A percentile compares a stretch with the other conserved stretches of the same genome.
phyloP scores from a whole-genome alignment of 2,329 filamentous ascomycete genomes.

The Sporothrix sp. region DNA sequence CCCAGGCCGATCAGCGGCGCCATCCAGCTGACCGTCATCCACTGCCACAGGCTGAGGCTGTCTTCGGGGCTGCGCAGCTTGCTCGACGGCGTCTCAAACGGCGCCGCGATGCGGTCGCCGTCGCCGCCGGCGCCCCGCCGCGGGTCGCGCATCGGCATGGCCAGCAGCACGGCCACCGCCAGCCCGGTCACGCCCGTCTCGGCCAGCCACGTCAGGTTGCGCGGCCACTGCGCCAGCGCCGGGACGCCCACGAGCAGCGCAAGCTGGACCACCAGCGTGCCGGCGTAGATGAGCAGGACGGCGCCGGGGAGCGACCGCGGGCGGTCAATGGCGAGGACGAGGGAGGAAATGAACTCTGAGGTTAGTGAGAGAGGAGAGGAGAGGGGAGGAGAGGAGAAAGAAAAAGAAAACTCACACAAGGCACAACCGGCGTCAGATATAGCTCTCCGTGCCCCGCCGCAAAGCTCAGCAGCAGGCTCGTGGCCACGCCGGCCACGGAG shows the following conservation, averaged over 20 bases:
- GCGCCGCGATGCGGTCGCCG: conserved; percentile 40
- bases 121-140: conserved; percentile 36
- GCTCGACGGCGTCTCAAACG: conserved; percentile 43
- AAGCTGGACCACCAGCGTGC: conserved; percentile 25
- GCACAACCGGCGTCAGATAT: conserved; percentile 25
- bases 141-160: conserved; percentile 62
- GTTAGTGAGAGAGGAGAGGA: background rate
- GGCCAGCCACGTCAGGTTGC: conserved; percentile 20
- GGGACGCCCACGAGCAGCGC: conserved; percentile 26
- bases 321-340: conserved; percentile 24
- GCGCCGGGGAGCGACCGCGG: conserved; percentile 22
- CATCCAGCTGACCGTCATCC: conserved; percentile 80
- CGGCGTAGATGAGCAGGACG: conserved; percentile 23
- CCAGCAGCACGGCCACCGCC: conserved; percentile 45
- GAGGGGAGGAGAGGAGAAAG: background rate
- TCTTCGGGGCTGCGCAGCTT: conserved; percentile 69
- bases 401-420: conserved; percentile 27
- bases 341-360: conserved; percentile 10
- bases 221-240: conserved; percentile 20
- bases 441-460: conserved; percentile 20
- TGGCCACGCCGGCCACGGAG: conserved; percentile 27
- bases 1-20: conserved; percentile 59
- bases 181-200: conserved; percentile 33
- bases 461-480: conserved; percentile 17
- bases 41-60: conserved; percentile 68